Base-by-base conservation (phyloP, 805 yeast species). In the Candida tibetensis region DNA sequence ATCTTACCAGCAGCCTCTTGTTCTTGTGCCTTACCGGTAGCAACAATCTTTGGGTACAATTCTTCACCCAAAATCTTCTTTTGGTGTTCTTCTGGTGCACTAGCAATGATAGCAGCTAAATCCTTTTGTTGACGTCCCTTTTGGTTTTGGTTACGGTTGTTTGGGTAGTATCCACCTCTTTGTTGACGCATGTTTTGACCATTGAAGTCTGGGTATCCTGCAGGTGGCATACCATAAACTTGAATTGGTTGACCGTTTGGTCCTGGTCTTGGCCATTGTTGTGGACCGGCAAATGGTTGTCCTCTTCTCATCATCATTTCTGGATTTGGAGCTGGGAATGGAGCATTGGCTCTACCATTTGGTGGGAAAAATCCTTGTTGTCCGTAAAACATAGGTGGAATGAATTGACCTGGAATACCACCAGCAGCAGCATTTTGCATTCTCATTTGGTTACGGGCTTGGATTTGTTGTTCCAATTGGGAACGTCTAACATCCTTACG, bases 51-150 rank as follows among this genome's bases (percentile, higher is more conserved):
- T 61, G 95, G 89, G 79, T 91, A 93, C 62, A 93, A 77, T 63
- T 89, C 95, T 78, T 93, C 97, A 72, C 99, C 99, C 63, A 93
- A 79, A 62, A 89, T 79, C 79, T 95, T 91, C 87, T 91, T 91
- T 76, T 89, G 96, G 71, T 86, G 91, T 62, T 84, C 93, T 60
- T 80, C 86, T 64, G 87, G 93, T 59, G 76, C 75, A 53, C 71
- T 73, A 39, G 82, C 76, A 47, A 81, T 64, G 40, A 72, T 69
- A 50, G 80, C 80, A 55, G 85, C 85, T 51, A 86, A 73, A 53
- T 66, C 75, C 58, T 66, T 69, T 57, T 57, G 62, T 51, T 54
- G 66, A 58, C 66, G 64, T 17, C 66, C 63, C 40, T 62, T 62
- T 57, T 55, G 56, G 66, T 66, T 68, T 61, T 71, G 73, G 49